Conservation (phyloP, 345 rosid species). For the Psidium guajava region DNA sequence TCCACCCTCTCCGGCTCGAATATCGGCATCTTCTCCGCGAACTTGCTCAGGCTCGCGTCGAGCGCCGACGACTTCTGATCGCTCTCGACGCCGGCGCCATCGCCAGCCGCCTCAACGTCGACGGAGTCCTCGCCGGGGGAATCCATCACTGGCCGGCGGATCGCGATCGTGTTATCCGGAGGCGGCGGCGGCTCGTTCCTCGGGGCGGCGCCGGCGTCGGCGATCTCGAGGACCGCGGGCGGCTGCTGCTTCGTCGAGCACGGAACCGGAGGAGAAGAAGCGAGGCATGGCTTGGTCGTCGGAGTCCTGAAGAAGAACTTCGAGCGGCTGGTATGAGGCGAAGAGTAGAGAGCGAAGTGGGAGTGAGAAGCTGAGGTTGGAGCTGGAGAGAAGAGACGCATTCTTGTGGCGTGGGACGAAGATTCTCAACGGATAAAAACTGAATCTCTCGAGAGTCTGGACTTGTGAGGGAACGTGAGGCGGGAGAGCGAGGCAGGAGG, state of each 20-base stretch:
- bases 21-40: slow-evolving; percentile 81
- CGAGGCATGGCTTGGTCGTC: slow-evolving; percentile 3
- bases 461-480: slow-evolving; percentile 13
- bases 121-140: slow-evolving; percentile 22
- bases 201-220: slow-evolving; percentile 8
- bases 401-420: not conserved
- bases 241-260: slow-evolving; percentile 1
- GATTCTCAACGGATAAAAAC: slow-evolving; percentile 34
- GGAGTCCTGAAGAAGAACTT: slow-evolving; percentile 7
- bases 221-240: not conserved
- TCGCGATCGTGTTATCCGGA: slow-evolving; percentile 6
- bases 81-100: slow-evolving; percentile 1
- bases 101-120: slow-evolving; percentile 6
- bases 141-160: slow-evolving; percentile 67
- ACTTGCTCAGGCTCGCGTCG: slow-evolving; percentile 48
- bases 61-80: slow-evolving; percentile 19
- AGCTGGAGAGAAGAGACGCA: slow-evolving; percentile 33
- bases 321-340: slow-evolving; percentile 21
- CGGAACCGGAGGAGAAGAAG: slow-evolving; percentile 10
- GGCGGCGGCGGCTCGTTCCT: slow-evolving; percentile 1
- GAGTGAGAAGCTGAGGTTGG: slow-evolving; percentile 21
- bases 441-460: not conserved
- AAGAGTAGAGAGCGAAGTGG: slow-evolving; percentile 27
- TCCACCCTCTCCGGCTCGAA: slow-evolving; percentile 74
- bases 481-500: slow-evolving; percentile 12